These are phyloP conservation scores for Xylaria sp. DNA, from an alignment of 2,329 filamentous ascomycete species.

Conservation along the genomic window DNA sequence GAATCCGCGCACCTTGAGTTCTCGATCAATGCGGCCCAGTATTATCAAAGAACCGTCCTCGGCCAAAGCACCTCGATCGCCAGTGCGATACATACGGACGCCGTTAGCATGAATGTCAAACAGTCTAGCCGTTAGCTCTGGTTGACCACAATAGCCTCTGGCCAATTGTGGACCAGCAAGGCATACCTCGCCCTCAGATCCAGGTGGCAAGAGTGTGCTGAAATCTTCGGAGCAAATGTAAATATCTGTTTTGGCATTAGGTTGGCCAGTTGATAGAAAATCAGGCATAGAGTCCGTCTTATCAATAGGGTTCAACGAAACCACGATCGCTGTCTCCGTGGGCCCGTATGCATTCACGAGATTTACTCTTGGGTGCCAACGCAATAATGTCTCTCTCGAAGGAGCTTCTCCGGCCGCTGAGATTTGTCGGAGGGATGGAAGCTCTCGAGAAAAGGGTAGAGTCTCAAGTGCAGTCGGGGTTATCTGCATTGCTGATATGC, in stretches of 20 bases:
- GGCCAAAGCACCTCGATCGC: conserved; percentile 1
- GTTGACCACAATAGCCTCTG: conserved; percentile 4
- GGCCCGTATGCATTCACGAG: conserved; percentile 11
- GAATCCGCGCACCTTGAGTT: conserved; percentile 13
- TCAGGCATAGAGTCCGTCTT: neutral
- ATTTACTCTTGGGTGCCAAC: neutral
- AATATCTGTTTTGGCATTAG: neutral
- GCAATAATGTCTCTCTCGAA: neutral
- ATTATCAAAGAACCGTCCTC: neutral
- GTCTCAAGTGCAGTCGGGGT: conserved; percentile 9
- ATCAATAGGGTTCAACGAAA: neutral
- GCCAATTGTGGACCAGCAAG: conserved; percentile 7
- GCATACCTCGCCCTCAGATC: conserved; percentile 3
- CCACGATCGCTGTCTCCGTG: conserved; percentile 6
- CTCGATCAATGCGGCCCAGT: conserved; percentile 7
- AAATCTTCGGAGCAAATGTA: conserved; percentile 18
- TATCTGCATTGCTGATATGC: conserved; percentile 1
- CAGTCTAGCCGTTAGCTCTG: neutral
- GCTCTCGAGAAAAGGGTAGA: neutral
- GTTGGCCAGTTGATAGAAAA: neutral
- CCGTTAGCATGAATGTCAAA: neutral
- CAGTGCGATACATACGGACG: conserved; percentile 9
- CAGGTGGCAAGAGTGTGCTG: neutral
- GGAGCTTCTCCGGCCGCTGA: neutral
- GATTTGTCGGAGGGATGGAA: conserved; percentile 13